Evolutionary conservation across 2,329 filamentous ascomycete genomes (phyloP).

Genomic region (Phoma sp.): DNA sequence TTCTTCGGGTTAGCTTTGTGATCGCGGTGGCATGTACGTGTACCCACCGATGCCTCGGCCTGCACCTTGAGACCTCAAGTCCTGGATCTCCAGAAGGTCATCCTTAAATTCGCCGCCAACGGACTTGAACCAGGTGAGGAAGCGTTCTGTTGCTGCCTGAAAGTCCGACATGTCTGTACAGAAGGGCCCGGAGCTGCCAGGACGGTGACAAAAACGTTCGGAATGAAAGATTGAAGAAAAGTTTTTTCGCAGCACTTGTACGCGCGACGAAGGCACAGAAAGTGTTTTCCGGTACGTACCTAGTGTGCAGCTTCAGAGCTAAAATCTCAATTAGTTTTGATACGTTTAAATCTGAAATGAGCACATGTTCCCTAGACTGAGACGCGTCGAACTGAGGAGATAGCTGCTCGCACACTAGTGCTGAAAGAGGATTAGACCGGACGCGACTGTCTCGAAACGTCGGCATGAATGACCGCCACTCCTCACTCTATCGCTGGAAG

Average conservation of each 20-base stretch:
- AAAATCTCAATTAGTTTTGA: neutral
- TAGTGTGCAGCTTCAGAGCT: too few relatives aligned
- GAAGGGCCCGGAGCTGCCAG: neutral
- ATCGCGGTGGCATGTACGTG: too few relatives aligned
- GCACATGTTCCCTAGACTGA: too few relatives aligned
- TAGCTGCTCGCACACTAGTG: neutral
- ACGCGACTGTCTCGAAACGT: neutral
- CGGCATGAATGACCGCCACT: neutral
- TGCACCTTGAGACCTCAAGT: constrained; percentile 27
- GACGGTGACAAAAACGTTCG: too few relatives aligned
- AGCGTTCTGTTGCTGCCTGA: constrained; percentile 22
- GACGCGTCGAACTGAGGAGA: neutral
- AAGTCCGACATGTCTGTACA: constrained; percentile 24
- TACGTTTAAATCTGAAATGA: too few relatives aligned
- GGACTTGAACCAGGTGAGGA: constrained; percentile 31
- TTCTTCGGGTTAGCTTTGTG: neutral
- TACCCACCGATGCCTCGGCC: constrained; percentile 33
- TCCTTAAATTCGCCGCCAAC: constrained; percentile 30
- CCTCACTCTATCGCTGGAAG: too few relatives aligned
- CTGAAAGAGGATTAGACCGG: neutral
- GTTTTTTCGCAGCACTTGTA: neutral
- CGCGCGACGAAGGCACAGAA: neutral
- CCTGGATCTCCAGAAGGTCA: constrained; percentile 30
- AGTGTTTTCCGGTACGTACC: too few relatives aligned
- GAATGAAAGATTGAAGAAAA: too few relatives aligned